Base-by-base conservation (phyloP, 495 filamentous ascomycete species). In the Penicillium angulare region DNA sequence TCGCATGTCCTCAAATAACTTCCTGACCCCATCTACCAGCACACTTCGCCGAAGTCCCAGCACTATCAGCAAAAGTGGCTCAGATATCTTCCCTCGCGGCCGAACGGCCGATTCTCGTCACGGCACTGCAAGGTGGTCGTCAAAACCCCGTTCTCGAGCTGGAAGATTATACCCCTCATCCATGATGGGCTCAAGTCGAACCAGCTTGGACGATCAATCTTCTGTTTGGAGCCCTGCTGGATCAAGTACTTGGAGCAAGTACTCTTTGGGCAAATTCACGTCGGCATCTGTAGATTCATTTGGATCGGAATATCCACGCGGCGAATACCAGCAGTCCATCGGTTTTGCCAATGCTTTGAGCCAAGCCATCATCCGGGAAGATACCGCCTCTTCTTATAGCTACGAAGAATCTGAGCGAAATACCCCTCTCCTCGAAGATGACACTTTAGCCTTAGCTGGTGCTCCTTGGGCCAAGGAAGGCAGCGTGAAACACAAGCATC, bases 391-490 rank as follows among this genome's bases (percentile, higher is more conserved):
- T 35, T 81, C 78, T 0, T 64, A 67, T 43, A 72, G 76, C 60
- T 64, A 72, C 55, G 71, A 82, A 54, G 67, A 77, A 61, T 59
- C 70, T 55, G 73, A 81, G 59, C 78, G 80, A 21, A 79, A 69
- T n/a, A 77, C 79, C 26, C 84, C 86, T 34, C 77, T 95, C 15
- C 80, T 97, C 0, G 93, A 97, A 54, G 93, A 97, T 59, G 95
- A 97, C 60, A 87, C 84, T 0, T 73, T 98, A 15, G 91, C 93
- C 56, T 82, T 98, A 33, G 84, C 85, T 5, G 93, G 93, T 15
- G 89, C 93, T 7, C 93, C 93, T 7, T 98, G 93, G 93, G 87
- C 95, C 31, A 98, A 99, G 61, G 93, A 99, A 67, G 93, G 93
- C 31, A 88, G 93, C 50, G 72, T 97, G 13, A 92, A 92, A 58